A percentile compares a stretch with the other conserved stretches of the same genome.
phyloP scores from a whole-genome alignment of 2,329 filamentous ascomycete genomes.

The Hypomyces rosellus region DNA sequence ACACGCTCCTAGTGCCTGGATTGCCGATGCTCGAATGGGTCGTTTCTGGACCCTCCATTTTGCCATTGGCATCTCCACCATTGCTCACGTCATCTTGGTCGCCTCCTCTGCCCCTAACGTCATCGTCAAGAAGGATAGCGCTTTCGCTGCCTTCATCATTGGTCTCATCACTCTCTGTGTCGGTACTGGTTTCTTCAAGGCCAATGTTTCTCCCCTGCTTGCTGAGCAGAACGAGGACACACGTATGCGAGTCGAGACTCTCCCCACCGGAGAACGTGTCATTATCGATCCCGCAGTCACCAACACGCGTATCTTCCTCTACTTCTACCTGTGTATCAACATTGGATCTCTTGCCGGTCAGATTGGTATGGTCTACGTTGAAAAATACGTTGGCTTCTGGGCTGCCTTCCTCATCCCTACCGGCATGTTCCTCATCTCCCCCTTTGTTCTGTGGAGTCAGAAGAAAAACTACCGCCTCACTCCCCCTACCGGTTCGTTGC shows the following conservation, averaged over 20 bases:
- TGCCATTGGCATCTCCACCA: slow-evolving; percentile 57
- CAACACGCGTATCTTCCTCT: slow-evolving; percentile 61
- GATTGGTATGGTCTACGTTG: slow-evolving; percentile 61
- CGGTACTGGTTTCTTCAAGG: slow-evolving; percentile 76
- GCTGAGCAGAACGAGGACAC: slow-evolving; percentile 62
- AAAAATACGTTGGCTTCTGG: slow-evolving; percentile 73
- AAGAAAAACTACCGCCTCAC: slow-evolving; percentile 55
- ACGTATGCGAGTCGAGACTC: slow-evolving; percentile 48
- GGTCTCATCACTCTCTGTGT: slow-evolving; percentile 50
- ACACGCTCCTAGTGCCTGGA: slow-evolving; percentile 32
- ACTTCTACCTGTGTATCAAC: slow-evolving; percentile 54
- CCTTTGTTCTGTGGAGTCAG: slow-evolving; percentile 54
- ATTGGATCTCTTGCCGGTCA: slow-evolving; percentile 54
- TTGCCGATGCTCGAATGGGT: slow-evolving; percentile 66
- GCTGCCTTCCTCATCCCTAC: slow-evolving; percentile 64
- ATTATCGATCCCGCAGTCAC: slow-evolving; percentile 66
- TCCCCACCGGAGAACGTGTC: slow-evolving; percentile 55
- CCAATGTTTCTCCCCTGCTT: slow-evolving; percentile 67
- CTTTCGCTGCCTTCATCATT: slow-evolving; percentile 63
- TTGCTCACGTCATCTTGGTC: slow-evolving; percentile 62
- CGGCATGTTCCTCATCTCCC: slow-evolving; percentile 55
- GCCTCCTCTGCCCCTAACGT: slow-evolving; percentile 57
- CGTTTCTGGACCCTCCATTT: slow-evolving; percentile 68
- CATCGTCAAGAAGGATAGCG: slow-evolving; percentile 49
- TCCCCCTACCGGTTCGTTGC: slow-evolving; percentile 66